Evolutionary conservation across 2,329 filamentous ascomycete genomes (phyloP), one percentile per base, ranked within the genome.

Genomic region (Aureobasidium sp.): DNA sequence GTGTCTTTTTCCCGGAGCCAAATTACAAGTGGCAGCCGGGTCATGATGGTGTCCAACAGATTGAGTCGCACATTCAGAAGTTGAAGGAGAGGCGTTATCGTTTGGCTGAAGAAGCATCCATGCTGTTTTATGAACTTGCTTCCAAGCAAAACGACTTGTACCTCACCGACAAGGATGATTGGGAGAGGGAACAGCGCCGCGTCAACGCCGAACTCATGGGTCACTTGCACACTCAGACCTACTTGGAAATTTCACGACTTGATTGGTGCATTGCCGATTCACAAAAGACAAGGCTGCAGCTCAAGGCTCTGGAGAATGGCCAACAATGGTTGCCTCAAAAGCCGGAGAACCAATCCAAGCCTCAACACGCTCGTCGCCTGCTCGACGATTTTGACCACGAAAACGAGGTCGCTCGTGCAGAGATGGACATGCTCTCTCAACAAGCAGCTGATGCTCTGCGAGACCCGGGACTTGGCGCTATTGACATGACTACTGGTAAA

Each of bases 261-360:
- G 66, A 67, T 47, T 67, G 67, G 66, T 66, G 66, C 57, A 67
- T 68, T 42, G 63, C 64, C 27, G 66, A 68, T 54, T 62, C 66
- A n/a, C 61, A 64, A 29, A 65, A 65, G 56, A 64, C 63, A 42
- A 64, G 61, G n/a, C 59, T 64, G 6, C 66, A 68, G 62, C 42
- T 66, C 14, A 44, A 63, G 29, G 57, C 61, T 37, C 54, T 61
- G 58, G 45, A 52, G 15, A 63, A 54, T n/a, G 33, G 37, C 3
- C n/a, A 39, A 40, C 56, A 60, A 19, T 65, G 64, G 64, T 19
- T 60, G 22, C 62, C 64, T 17, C 54, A 48, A 19, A 29, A 40
- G 24, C 45, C 61, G 1, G 22, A 49, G 1, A 29, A 24, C 12
- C 37, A 59, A 14, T 24, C 54, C n/a, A 42, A 47, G 3, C 61